Evolutionary conservation across 768 basidiomycete species (phyloP).

Genomic region (Exidia glandulosa): DNA sequence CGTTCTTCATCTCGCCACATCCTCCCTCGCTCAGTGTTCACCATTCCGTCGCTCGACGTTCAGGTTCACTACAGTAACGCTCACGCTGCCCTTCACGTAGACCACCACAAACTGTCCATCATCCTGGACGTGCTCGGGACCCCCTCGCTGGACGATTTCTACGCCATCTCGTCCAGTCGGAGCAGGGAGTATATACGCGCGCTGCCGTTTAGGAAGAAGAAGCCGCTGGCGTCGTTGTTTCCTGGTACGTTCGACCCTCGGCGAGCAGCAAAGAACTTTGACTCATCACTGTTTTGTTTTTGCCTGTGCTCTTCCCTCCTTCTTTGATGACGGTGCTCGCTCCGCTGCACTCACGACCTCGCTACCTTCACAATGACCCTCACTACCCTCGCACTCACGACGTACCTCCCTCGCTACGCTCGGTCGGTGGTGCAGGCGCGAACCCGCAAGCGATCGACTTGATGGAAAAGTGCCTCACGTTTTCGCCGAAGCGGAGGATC

Average conservation of each 20-base stretch:
- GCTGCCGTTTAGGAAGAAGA: conserved; percentile 81
- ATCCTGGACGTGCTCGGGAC: conserved; percentile 91
- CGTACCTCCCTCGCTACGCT: conserved; percentile 9
- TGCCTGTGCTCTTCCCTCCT: background rate
- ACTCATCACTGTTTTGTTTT: conserved; percentile 18
- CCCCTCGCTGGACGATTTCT: conserved; percentile 82
- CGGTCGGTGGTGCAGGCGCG: conserved; percentile 45
- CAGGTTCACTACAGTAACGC: background rate
- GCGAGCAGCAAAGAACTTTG: too few relatives aligned
- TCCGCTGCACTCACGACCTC: background rate
- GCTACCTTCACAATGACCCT: background rate
- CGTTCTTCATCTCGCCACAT: background rate
- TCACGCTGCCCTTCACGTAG: conserved; percentile 25
- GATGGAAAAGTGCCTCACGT: conserved; percentile 70
- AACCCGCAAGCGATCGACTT: conserved; percentile 54
- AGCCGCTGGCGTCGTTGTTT: conserved; percentile 57
- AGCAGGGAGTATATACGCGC: conserved; percentile 86
- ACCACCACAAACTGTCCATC: conserved; percentile 84
- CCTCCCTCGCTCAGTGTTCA: conserved; percentile 22
- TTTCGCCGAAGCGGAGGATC: conserved; percentile 78
- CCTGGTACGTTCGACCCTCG: conserved; percentile 19
- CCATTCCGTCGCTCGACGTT: background rate
- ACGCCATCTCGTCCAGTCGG: conserved; percentile 74
- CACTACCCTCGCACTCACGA: conserved; percentile 30
- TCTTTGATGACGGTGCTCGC: conserved; percentile 34